phyloP scores from a whole-genome alignment of 345 rosid species.

The Murraya koenigii region DNA sequence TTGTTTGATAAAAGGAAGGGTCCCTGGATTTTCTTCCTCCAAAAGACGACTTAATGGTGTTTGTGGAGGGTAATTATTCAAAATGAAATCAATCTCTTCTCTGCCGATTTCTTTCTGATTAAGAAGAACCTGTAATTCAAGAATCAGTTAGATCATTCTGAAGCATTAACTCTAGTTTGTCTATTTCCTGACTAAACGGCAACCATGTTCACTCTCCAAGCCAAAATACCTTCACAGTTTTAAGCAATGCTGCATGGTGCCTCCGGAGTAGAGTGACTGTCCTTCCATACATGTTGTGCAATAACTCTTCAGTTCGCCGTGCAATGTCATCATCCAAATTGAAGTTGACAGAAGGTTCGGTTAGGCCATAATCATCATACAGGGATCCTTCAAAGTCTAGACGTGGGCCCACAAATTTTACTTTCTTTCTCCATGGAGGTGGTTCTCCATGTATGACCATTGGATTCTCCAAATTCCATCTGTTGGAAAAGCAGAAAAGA shows the following conservation, averaged over 20 bases:
- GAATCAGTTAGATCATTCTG: neutral
- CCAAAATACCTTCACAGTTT: conserved; percentile 67
- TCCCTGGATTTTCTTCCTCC: conserved; percentile 79
- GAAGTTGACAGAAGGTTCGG: conserved; percentile 81
- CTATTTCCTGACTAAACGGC: neutral
- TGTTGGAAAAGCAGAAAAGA: conserved; percentile 29
- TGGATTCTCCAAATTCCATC: conserved; percentile 95
- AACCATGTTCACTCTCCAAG: neutral
- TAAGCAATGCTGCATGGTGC: conserved; percentile 80
- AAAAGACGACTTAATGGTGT: conserved; percentile 56
- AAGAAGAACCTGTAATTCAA: conserved; percentile 60
- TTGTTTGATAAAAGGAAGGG: conserved; percentile 44
- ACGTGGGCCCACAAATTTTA: conserved; percentile 79
- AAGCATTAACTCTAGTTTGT: neutral
- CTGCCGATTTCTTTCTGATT: conserved; percentile 75
- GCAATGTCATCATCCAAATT: conserved; percentile 81
- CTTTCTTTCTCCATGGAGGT: conserved; percentile 81
- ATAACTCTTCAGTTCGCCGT: conserved; percentile 66
- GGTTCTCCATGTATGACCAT: conserved; percentile 94
- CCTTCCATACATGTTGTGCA: conserved; percentile 51
- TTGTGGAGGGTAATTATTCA: conserved; percentile 72
- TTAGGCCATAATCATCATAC: conserved; percentile 65
- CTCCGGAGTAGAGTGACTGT: conserved; percentile 64
- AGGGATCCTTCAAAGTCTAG: conserved; percentile 93
- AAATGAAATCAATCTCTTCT: conserved; percentile 73